Evolutionary conservation across 2,329 filamentous ascomycete species (phyloP).

Genomic region (Fusarium anguioides): DNA sequence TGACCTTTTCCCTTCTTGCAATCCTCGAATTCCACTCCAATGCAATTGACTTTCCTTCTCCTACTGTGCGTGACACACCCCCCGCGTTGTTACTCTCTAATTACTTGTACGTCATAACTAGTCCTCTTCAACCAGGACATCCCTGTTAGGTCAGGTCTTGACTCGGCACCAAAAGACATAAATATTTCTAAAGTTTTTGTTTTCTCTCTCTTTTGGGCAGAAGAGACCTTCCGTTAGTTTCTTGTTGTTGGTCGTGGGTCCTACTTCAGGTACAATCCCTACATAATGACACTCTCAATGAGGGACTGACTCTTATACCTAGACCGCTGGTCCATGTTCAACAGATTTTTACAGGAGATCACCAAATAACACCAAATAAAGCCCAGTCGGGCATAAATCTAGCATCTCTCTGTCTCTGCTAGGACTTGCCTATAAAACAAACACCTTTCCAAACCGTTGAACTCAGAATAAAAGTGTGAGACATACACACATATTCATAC

Average conservation of each 20-base stretch:
- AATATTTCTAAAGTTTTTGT: neutral
- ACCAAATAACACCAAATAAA: conserved; percentile 10
- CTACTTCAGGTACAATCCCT: conserved; percentile 13
- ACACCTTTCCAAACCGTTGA: conserved; percentile 5
- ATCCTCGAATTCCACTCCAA: neutral
- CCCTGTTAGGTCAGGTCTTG: conserved; percentile 7
- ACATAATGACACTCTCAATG: neutral
- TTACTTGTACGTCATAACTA: conserved; percentile 27
- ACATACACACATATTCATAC: conserved; percentile 1
- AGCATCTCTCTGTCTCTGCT: neutral
- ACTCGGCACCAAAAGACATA: neutral
- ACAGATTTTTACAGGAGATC: conserved; percentile 16
- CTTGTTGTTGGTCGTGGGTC: conserved; percentile 8
- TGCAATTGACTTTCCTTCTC: neutral
- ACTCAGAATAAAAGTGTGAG: neutral
- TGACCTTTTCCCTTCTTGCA: neutral
- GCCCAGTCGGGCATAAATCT: conserved; percentile 9
- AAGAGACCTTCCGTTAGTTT: conserved; percentile 2
- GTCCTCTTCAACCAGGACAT: conserved; percentile 16
- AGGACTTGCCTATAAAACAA: conserved; percentile 14
- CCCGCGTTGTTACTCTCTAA: no score
- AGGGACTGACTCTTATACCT: conserved; percentile 7
- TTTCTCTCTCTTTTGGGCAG: no score
- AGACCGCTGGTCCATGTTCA: conserved; percentile 27
- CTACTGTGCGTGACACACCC: conserved; percentile 9